Conservation (phyloP, 2,329 filamentous ascomycete genomes). For the Rutstroemia sydowiana region DNA sequence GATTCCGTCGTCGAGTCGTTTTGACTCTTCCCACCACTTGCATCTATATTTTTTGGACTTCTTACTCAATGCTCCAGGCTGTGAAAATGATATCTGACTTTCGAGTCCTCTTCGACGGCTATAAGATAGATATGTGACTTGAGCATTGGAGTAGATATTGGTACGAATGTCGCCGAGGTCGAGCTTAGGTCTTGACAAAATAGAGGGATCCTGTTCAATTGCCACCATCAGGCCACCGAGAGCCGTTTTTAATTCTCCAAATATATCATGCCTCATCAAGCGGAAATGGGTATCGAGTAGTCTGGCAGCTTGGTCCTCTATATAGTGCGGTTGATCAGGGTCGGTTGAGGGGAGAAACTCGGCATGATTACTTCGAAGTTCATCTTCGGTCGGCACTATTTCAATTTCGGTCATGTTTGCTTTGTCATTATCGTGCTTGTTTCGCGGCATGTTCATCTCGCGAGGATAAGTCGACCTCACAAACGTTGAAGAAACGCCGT, state of each 20-base stretch:
- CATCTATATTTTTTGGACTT: conserved; percentile 20
- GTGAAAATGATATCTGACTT: neutral
- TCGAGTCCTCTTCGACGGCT: neutral
- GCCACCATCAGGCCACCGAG: conserved; percentile 20
- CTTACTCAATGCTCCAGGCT: neutral
- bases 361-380: conserved; percentile 12
- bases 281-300: conserved; percentile 20
- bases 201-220: neutral
- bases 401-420: neutral
- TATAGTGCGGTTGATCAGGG: conserved; percentile 3
- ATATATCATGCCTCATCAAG: conserved; percentile 38
- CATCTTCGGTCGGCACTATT: neutral
- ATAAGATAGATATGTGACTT: neutral
- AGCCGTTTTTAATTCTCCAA: conserved; percentile 40
- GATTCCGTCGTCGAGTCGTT: conserved; percentile 39
- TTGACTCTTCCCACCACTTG: conserved; percentile 44
- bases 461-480: conserved; percentile 3
- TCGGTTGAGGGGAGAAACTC: conserved; percentile 20
- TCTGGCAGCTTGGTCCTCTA: neutral
- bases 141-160: neutral
- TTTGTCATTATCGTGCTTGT: conserved; percentile 13
- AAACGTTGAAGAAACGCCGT: neutral
- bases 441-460: neutral
- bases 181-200: neutral
- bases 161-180: neutral